Conservation (phyloP, 306 rosid species). For the Cicer pinnatifidum region DNA sequence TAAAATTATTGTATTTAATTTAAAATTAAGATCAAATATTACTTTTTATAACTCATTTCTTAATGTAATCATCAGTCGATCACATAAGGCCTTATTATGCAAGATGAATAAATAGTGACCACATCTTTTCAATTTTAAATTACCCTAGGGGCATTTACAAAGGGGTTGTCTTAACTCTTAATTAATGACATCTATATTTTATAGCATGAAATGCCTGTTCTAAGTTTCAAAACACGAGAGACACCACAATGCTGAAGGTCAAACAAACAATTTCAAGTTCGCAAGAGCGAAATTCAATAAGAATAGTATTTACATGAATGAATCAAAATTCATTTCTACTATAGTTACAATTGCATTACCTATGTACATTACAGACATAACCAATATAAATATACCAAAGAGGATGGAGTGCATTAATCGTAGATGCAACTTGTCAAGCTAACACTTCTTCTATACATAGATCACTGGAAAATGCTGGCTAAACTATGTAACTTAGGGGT, state of each 20-base stretch:
- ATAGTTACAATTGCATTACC: conserved; percentile 40
- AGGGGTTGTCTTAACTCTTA: background rate
- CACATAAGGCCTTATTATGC: background rate
- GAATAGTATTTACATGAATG: conserved; percentile 52
- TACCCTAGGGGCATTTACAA: background rate
- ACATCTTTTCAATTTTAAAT: background rate
- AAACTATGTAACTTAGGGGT: conserved; percentile 21
- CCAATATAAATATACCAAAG: conserved; percentile 22
- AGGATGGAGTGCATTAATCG: conserved; percentile 42
- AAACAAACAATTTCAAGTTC: background rate
- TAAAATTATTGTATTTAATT: no score
- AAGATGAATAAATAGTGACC: background rate
- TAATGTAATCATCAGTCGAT: background rate
- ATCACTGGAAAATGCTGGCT: conserved; percentile 40
- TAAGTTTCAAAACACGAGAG: background rate
- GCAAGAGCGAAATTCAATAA: background rate
- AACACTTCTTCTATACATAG: conserved; percentile 39
- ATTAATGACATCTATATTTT: background rate
- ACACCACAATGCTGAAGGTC: background rate
- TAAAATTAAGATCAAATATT: background rate
- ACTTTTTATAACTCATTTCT: no score
- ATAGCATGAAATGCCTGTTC: background rate
- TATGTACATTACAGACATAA: conserved; percentile 40
- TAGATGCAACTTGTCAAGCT: conserved; percentile 34
- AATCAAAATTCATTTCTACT: conserved; percentile 42